These are phyloP conservation scores for Sordariomycetes sp. DNA, from an alignment of 2,329 filamentous ascomycete species.

Conservation along the genomic window DNA sequence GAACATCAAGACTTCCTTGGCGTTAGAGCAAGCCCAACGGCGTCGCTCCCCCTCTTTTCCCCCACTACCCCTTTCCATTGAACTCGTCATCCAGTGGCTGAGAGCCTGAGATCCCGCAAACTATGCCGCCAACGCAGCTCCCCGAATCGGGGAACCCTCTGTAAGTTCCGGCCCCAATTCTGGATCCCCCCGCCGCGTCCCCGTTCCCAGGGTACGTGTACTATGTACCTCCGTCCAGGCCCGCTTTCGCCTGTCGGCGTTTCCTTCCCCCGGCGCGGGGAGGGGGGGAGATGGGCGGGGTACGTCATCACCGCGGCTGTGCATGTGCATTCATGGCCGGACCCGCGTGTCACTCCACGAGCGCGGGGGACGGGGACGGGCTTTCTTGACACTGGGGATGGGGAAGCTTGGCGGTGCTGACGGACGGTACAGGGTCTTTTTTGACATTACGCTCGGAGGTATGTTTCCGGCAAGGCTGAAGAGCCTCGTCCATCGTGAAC, in stretches of 20 bases:
- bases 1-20: too few relatives aligned
- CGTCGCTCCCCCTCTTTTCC: too few relatives aligned
- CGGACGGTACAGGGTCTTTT: conserved; percentile 46
- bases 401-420: background rate
- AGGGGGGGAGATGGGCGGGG: background rate
- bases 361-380: background rate
- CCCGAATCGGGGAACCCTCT: conserved; percentile 32
- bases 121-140: conserved; percentile 30
- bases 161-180: conserved; percentile 21
- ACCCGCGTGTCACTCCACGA: background rate
- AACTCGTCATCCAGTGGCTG: background rate
- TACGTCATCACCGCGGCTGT: background rate
- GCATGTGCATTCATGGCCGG: background rate
- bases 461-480: conserved; percentile 6
- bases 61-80: background rate
- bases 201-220: background rate
- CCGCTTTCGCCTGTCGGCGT: background rate
- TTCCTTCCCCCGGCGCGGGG: background rate
- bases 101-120: background rate
- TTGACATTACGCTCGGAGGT: conserved; percentile 72
- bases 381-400: background rate
- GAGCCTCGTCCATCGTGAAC: background rate
- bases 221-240: background rate
- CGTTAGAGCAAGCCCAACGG: too few relatives aligned
- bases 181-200: background rate